These are phyloP conservation scores for Westerdykella aurantiaca DNA, from an alignment of 2,329 filamentous ascomycete species.

Conservation along the genomic window DNA sequence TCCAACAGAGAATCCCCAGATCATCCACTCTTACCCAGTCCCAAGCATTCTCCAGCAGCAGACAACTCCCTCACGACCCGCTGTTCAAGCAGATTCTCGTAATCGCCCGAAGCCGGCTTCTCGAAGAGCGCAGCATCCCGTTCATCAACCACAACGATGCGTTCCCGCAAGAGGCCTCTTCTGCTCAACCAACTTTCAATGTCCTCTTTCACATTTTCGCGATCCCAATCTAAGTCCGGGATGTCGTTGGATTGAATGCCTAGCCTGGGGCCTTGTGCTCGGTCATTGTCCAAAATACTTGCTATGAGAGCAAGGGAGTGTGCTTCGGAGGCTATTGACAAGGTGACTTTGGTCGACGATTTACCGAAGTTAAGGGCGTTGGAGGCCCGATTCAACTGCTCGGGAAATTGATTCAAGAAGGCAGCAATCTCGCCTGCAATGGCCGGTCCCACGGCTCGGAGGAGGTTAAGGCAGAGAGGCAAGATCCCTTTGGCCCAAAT, in stretches of 20 bases:
- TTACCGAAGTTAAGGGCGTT: constrained; percentile 62
- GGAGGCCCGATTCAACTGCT: constrained; percentile 66
- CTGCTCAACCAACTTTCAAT: constrained; percentile 75
- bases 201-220: constrained; percentile 66
- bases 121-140: constrained; percentile 60
- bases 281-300: constrained; percentile 63
- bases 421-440: constrained; percentile 78
- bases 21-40: constrained; percentile 11
- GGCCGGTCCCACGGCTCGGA: constrained; percentile 72
- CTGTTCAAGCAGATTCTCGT: constrained; percentile 65
- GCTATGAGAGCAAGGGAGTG: constrained; percentile 74
- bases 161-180: constrained; percentile 61
- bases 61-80: constrained; percentile 55
- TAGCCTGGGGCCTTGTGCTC: constrained; percentile 40
- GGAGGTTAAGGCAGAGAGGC: constrained; percentile 80
- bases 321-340: constrained; percentile 68
- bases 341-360: constrained; percentile 54
- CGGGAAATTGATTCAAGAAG: constrained; percentile 84
- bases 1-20: too few relatives aligned
- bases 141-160: constrained; percentile 66
- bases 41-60: constrained; percentile 35
- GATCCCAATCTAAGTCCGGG: constrained; percentile 69
- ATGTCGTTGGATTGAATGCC: constrained; percentile 59
- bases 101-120: constrained; percentile 33
- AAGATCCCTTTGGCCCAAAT: constrained; percentile 89